Evolutionary conservation across 1,284 basidiomycete species (phyloP), one percentile per base, ranked within the genome.

Genomic region (Ganoderma lingzhi): DNA sequence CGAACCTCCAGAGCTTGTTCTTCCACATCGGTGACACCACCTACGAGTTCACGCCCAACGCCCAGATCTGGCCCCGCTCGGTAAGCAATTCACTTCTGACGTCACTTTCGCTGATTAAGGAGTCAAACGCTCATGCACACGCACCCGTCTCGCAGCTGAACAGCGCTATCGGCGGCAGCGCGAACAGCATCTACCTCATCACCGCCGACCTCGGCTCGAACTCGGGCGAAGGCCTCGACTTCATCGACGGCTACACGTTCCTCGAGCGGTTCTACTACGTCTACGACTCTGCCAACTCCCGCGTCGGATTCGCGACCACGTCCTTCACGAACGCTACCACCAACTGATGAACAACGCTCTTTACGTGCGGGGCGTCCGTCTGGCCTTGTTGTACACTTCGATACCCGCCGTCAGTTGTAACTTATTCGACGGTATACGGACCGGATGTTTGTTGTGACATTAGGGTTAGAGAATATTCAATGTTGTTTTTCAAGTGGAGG

Each of bases 231-330:
- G 79, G 78, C 23, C 67, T 79, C 41, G 78, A 79, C 70, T 79
- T 79, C 73, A 76, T 79, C 70, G 79, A 80, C 67, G 78, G 81
- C 44, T 69, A 75, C 71, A 70, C 75, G 55, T 80, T 77, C 60
- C 74, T 84, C 15, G 87, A 92, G 78, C 86, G 90, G 23, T 91
- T 88, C 84, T 91, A 90, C 79, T 83, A 84, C n/a, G 88, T 90
- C 30, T 90, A 80, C 75, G 91, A 92, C 73, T 87, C 86, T 44
- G 78, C 81, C 51, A 87, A 87, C 79, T 62, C 66, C 9, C 81
- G 73, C 12, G 77, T 88, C 63, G 86, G 86, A 14, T 79, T 86
- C 63, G 85, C 86, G 6, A 81, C 73, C 28, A 87, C 85, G 1
- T 15, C 65, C 19, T 79, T 82, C 74, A 87, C 85, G 3, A 67